Percentiles rank a stretch among this genome's conserved stretches.
These are phyloP conservation scores for Rhododendron ferrugineum DNA, from an alignment of 148 eudicot genomes.

Conservation along the genomic window DNA sequence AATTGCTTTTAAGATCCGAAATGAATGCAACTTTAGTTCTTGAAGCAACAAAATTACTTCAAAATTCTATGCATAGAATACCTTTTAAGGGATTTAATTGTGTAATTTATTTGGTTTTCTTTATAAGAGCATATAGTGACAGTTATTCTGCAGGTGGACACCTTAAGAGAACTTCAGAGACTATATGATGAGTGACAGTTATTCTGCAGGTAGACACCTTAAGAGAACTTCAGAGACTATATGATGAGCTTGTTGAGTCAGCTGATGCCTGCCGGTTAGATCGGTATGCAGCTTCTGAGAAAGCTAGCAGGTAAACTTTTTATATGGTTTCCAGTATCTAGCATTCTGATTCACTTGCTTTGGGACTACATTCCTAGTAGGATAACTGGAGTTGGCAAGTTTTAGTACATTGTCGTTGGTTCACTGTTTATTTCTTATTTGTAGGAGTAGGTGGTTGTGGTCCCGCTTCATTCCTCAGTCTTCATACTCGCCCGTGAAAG, in stretches of 20 bases:
- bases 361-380: neutral
- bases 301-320: slow-evolving; percentile 54
- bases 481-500: slow-evolving; percentile 71
- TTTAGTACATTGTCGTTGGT: neutral
- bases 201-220: slow-evolving; percentile 68
- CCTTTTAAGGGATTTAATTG: neutral
- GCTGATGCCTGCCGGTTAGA: slow-evolving; percentile 71
- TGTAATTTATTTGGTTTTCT: neutral
- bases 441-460: slow-evolving; percentile 88
- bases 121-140: slow-evolving; percentile 5
- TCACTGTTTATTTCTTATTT: slow-evolving; percentile 12
- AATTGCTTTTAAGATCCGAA: slow-evolving; percentile 2
- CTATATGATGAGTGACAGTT: slow-evolving; percentile 58
- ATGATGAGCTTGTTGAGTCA: slow-evolving; percentile 78
- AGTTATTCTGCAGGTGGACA: slow-evolving; percentile 56
- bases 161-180: slow-evolving; percentile 74
- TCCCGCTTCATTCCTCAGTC: slow-evolving; percentile 72
- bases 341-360: neutral
- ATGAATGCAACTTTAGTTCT: neutral
- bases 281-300: slow-evolving; percentile 69
- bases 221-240: slow-evolving; percentile 79
- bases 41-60: neutral
- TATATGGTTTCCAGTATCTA: neutral
- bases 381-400: neutral
- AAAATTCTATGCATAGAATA: neutral